Evolutionary conservation across 164 flowering plant species (phyloP), one percentile per base, ranked within the genome.

Genomic region (Nymphaea thermarum): DNA sequence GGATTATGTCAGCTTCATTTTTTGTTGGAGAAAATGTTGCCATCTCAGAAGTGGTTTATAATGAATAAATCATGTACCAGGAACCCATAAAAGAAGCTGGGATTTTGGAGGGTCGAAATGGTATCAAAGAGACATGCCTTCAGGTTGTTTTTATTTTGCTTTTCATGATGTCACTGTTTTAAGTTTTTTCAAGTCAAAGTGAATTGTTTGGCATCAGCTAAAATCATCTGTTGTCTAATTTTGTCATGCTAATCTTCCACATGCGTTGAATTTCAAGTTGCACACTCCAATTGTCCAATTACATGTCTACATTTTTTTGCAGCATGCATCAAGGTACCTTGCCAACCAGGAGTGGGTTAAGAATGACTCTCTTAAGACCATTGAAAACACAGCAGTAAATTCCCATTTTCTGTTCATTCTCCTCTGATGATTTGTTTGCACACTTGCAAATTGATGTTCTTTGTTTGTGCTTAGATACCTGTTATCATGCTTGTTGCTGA

Each of bases 21-120:
- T 45, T 10, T 45, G 7, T 10, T 45, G 53, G 53, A 2, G 53
- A 10, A 45, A 45, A 45, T 45, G 53, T 2, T 45, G 5, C 53
- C 53, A 45, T 45, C 53, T 5, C 53, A 45, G 5, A 45, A 45
- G 36, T 25, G 11, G 53, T 10, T 45, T 45, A 45, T 45, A 45
- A 45, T 5, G 11, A 45, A 10, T 45, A 45, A 25, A 25, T 25
- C 44, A 61, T 64, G 60, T 70, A 70, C 70, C 70, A 93, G 98
- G 98, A 93, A 78, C 98, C 98, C 43, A 93, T 93, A 61, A 93
- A 93, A 84, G 98, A 93, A 83, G 98, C 98, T 80, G 98, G 98
- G 68, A 93, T 93, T 66, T 82, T 93, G 78, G 98, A 93, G 74
- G 98, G 97, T 11, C 93, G 98, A 44, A 93, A 93, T 84, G 97